These are phyloP conservation scores for Fusarium veterinarium DNA, from an alignment of 2,329 filamentous ascomycete genomes.

Conservation along the genomic window DNA sequence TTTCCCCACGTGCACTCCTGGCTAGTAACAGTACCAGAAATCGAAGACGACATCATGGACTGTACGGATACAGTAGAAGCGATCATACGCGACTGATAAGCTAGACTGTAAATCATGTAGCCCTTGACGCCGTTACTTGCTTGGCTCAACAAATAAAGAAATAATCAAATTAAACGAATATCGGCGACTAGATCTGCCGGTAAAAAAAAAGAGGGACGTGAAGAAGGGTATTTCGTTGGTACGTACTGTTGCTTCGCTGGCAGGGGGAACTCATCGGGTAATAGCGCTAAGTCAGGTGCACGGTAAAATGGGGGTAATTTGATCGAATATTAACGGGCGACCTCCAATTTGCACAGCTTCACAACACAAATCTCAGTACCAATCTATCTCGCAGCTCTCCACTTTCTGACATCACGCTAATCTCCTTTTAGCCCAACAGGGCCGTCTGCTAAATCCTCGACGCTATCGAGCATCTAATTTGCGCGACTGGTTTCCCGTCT, in stretches of 20 bases:
- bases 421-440: slow-evolving; percentile 37
- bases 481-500: slow-evolving; percentile 46
- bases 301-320: slow-evolving; percentile 38
- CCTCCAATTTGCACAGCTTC: neutral
- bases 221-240: slow-evolving; percentile 14
- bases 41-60: slow-evolving; percentile 15
- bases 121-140: neutral
- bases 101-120: neutral
- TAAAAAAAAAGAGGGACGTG: slow-evolving; percentile 6
- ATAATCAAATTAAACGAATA: slow-evolving; percentile 1
- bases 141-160: neutral
- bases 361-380: slow-evolving; percentile 13
- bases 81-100: slow-evolving; percentile 10
- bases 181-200: slow-evolving; percentile 12
- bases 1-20: slow-evolving; percentile 29
- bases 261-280: slow-evolving; percentile 30
- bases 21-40: slow-evolving; percentile 11
- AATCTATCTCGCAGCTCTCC: slow-evolving; percentile 45
- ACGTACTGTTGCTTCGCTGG: slow-evolving; percentile 24
- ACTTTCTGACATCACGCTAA: slow-evolving; percentile 31
- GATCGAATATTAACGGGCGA: slow-evolving; percentile 26
- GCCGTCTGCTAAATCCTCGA: slow-evolving; percentile 42
- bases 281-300: slow-evolving; percentile 39
- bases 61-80: neutral
- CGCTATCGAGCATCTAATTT: slow-evolving; percentile 48